These are phyloP conservation scores for Medicago ruthenica DNA, from an alignment of 306 rosid species.

Conservation along the genomic window DNA sequence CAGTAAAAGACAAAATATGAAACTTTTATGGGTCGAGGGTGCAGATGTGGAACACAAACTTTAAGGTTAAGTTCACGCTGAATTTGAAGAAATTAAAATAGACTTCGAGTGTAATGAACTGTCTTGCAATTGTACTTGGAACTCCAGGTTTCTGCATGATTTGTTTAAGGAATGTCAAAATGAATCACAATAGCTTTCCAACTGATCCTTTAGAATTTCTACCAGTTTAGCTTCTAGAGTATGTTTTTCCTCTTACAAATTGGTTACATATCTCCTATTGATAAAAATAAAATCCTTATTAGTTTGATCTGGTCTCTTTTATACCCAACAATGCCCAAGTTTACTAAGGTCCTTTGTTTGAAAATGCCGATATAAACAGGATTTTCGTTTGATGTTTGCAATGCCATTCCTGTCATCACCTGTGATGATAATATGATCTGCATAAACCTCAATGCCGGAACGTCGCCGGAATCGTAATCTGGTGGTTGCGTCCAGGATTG, in stretches of 20 bases:
- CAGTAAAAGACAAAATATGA: no score
- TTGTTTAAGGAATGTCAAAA: conserved; percentile 10
- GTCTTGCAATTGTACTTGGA: no score
- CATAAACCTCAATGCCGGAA: not conserved
- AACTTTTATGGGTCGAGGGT: no score
- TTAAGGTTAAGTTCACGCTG: no score
- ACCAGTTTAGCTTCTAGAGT: conserved; percentile 6
- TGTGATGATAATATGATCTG: no score
- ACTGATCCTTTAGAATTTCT: not conserved
- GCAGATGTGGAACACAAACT: no score
- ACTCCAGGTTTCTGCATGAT: not conserved
- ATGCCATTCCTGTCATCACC: no score
- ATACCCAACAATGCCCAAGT: not conserved
- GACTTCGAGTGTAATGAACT: no score
- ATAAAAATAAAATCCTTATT: not conserved
- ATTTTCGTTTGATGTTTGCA: no score
- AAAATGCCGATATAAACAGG: not conserved
- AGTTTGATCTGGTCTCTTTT: conserved; percentile 17
- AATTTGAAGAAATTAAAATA: no score
- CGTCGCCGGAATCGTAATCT: no score
- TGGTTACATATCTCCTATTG: not conserved
- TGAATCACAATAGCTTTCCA: conserved; percentile 6
- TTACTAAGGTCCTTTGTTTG: not conserved
- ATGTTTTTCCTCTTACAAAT: not conserved
- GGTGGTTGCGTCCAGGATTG: no score